phyloP scores from a whole-genome alignment of 2,329 filamentous ascomycete species.

The Talaromyces sp. region DNA sequence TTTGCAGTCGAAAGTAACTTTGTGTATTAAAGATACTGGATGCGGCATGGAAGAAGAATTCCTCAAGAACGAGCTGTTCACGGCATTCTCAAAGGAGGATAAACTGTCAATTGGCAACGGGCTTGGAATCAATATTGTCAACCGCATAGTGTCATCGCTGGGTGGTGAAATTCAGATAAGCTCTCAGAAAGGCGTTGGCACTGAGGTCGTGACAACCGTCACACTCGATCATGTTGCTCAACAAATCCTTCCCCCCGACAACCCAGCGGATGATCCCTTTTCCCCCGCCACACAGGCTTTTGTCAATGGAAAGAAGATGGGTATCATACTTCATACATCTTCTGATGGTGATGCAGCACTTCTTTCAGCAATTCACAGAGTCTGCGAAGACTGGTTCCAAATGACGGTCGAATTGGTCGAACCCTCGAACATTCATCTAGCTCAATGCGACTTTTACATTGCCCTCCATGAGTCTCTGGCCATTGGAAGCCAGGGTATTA shows the following conservation, averaged over 20 bases:
- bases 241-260: neutral
- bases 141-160: slow-evolving; percentile 34
- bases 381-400: slow-evolving; percentile 23
- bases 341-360: slow-evolving; percentile 14
- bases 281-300: neutral
- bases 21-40: slow-evolving; percentile 34
- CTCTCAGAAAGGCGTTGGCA: slow-evolving; percentile 30
- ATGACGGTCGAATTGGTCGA: slow-evolving; percentile 12
- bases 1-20: slow-evolving; percentile 15
- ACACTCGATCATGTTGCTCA: slow-evolving; percentile 2
- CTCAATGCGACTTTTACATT: slow-evolving; percentile 26
- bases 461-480: slow-evolving; percentile 19
- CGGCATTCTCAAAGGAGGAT: slow-evolving; percentile 64
- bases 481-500: slow-evolving; percentile 6
- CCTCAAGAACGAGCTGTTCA: slow-evolving; percentile 46
- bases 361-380: slow-evolving; percentile 16
- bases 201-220: slow-evolving; percentile 17
- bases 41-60: slow-evolving; percentile 32
- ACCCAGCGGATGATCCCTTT: neutral
- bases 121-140: slow-evolving; percentile 62
- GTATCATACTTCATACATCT: slow-evolving; percentile 20
- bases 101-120: slow-evolving; percentile 59
- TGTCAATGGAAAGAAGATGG: slow-evolving; percentile 18
- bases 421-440: neutral
- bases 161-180: slow-evolving; percentile 31